Percentiles rank a stretch among this genome's conserved stretches.
phyloP scores from a whole-genome alignment of 2,329 filamentous ascomycete genomes.

The Botrytis galanthina region DNA sequence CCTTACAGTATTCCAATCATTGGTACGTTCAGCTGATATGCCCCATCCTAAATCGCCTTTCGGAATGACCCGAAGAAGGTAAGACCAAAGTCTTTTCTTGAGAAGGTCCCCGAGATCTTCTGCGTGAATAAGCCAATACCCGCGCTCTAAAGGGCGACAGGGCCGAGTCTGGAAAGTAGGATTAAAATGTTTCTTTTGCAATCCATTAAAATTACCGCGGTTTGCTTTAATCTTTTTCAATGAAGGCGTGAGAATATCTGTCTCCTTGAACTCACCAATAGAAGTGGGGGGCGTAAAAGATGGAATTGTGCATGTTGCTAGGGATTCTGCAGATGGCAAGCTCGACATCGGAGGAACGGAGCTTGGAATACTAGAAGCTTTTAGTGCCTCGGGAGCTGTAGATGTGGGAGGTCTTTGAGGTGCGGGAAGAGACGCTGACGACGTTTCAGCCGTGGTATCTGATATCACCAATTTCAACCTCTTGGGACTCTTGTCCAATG shows the following conservation, averaged over 20 bases:
- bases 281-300: slow-evolving; percentile 54
- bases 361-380: neutral
- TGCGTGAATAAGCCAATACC: slow-evolving; percentile 71
- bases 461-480: neutral
- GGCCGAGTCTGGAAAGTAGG: slow-evolving; percentile 50
- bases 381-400: neutral
- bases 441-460: slow-evolving; percentile 9
- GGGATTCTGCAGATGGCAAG: neutral
- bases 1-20: slow-evolving; percentile 48
- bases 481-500: neutral
- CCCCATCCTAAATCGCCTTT: slow-evolving; percentile 65
- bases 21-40: slow-evolving; percentile 54
- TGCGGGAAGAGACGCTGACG: neutral
- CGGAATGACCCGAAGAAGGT: slow-evolving; percentile 58
- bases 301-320: slow-evolving; percentile 47
- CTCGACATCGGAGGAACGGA: neutral
- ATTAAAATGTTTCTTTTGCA: slow-evolving; percentile 29
- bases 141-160: slow-evolving; percentile 64
- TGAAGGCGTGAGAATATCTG: slow-evolving; percentile 54
- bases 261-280: slow-evolving; percentile 45
- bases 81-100: slow-evolving; percentile 59
- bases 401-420: neutral
- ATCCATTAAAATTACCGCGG: slow-evolving; percentile 49
- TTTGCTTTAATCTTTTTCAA: slow-evolving; percentile 49
- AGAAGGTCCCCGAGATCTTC: slow-evolving; percentile 49